Conservation (phyloP, 495 filamentous ascomycete genomes). For the Xylaria curta region DNA sequence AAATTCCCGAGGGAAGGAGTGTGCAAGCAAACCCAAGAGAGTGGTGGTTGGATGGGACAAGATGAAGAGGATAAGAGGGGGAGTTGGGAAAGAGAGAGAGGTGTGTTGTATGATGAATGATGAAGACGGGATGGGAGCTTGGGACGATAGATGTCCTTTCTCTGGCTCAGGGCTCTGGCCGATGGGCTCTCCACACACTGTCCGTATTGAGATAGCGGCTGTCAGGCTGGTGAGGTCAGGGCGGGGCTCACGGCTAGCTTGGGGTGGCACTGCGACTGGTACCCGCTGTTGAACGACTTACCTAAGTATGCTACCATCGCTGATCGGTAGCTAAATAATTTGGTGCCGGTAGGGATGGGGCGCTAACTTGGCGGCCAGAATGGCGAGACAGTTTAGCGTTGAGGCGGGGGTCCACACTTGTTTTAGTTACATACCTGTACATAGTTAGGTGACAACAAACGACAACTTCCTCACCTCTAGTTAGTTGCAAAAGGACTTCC, state of each 20-base stretch:
- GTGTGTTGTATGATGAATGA: slow-evolving; percentile 31
- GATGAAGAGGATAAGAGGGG: slow-evolving; percentile 34
- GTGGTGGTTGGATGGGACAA: slow-evolving; percentile 38
- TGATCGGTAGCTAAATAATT: neutral
- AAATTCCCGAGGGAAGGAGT: slow-evolving; percentile 41
- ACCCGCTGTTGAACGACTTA: neutral
- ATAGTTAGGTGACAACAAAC: too few species aligned
- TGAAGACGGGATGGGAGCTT: slow-evolving; percentile 33
- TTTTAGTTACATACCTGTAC: too few species aligned
- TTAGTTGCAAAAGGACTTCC: neutral
- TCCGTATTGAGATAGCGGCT: slow-evolving; percentile 16
- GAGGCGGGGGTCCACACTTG: neutral
- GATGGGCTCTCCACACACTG: slow-evolving; percentile 22
- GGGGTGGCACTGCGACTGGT: slow-evolving; percentile 1
- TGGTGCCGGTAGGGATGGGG: neutral
- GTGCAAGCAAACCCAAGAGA: slow-evolving; percentile 35
- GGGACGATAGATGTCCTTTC: slow-evolving; percentile 36
- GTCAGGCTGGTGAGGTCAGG: slow-evolving; percentile 27
- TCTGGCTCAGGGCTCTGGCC: slow-evolving; percentile 10
- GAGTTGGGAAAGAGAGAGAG: slow-evolving; percentile 45
- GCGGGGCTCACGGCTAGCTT: slow-evolving; percentile 23
- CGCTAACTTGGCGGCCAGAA: neutral
- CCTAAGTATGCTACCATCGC: neutral
- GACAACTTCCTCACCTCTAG: too few species aligned
- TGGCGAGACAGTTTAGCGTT: slow-evolving; percentile 1